Evolutionary conservation across 371 early-diverging fungal species (phyloP).

Genomic region (Gilbertella persicaria): DNA sequence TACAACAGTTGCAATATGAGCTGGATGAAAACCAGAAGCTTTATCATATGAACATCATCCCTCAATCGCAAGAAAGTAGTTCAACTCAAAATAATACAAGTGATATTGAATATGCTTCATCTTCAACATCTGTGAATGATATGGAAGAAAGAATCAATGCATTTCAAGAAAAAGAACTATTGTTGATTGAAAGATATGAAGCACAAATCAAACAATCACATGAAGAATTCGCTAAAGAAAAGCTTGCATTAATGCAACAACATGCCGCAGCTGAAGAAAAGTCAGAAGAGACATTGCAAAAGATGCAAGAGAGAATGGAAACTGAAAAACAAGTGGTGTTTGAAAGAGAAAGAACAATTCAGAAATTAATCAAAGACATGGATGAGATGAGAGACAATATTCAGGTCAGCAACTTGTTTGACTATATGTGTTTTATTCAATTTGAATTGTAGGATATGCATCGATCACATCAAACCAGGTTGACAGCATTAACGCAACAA

Average conservation of each 20-base stretch:
- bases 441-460: constrained; percentile 16
- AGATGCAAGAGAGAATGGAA: constrained; percentile 9
- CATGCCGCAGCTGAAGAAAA: constrained; percentile 7
- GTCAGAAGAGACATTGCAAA: constrained; percentile 11
- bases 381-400: constrained; percentile 23
- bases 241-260: not conserved
- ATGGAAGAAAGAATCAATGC: too few relatives aligned
- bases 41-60: too few relatives aligned
- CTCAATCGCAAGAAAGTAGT: too few relatives aligned
- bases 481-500: constrained; percentile 12
- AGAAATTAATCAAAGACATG: constrained; percentile 16
- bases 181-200: too few relatives aligned
- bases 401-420: too few relatives aligned
- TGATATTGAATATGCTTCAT: too few relatives aligned
- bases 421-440: too few relatives aligned
- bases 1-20: not conserved
- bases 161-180: too few relatives aligned
- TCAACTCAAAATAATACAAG: too few relatives aligned
- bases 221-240: constrained; percentile 20
- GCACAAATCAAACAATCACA: constrained; percentile 2
- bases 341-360: constrained; percentile 8
- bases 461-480: constrained; percentile 14
- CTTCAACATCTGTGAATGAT: too few relatives aligned
- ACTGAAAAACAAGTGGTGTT: constrained; percentile 1
- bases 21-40: not conserved